Percentiles rank a stretch among this genome's conserved stretches.
These are phyloP conservation scores for Staphylotrichum longicolle DNA, from an alignment of 495 filamentous ascomycete species.

Conservation along the genomic window DNA sequence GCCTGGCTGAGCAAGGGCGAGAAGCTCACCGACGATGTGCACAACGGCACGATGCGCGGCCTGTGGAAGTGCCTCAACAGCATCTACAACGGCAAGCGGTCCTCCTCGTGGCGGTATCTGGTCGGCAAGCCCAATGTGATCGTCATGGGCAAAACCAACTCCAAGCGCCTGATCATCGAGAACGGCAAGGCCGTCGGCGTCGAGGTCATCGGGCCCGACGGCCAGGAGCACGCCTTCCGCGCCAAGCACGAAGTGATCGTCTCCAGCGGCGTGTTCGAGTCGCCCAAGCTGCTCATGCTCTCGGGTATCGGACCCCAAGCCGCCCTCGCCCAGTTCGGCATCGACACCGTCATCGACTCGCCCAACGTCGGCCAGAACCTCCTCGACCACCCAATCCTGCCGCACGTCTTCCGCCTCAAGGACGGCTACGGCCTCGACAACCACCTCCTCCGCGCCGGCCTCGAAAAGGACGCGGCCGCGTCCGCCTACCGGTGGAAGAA, in stretches of 20 bases:
- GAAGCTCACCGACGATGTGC: constrained; percentile 53
- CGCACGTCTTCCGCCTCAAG: constrained; percentile 56
- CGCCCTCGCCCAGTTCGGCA: background rate
- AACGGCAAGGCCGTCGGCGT: constrained; percentile 35
- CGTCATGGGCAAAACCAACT: constrained; percentile 47
- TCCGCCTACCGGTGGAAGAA: constrained; percentile 48
- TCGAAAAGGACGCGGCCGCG: constrained; percentile 45
- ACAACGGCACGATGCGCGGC: constrained; percentile 55
- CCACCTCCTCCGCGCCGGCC: constrained; percentile 51
- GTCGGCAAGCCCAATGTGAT: constrained; percentile 56
- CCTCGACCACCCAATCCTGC: constrained; percentile 53
- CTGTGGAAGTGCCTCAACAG: constrained; percentile 55
- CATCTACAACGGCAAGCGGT: constrained; percentile 58
- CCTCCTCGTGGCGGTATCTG: constrained; percentile 52
- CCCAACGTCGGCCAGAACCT: constrained; percentile 54
- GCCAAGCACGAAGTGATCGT: constrained; percentile 35
- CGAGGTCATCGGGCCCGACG: constrained; percentile 40
- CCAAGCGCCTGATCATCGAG: constrained; percentile 56
- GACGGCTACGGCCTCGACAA: constrained; percentile 55
- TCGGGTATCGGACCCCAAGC: constrained; percentile 1
- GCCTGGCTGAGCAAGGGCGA: constrained; percentile 58
- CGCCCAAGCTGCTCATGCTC: constrained; percentile 7
- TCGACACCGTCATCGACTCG: background rate
- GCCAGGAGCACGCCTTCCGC: constrained; percentile 37
- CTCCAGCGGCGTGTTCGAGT: constrained; percentile 8